Base-by-base conservation (phyloP, 805 yeast species). In the Kuraishia hungarica region DNA sequence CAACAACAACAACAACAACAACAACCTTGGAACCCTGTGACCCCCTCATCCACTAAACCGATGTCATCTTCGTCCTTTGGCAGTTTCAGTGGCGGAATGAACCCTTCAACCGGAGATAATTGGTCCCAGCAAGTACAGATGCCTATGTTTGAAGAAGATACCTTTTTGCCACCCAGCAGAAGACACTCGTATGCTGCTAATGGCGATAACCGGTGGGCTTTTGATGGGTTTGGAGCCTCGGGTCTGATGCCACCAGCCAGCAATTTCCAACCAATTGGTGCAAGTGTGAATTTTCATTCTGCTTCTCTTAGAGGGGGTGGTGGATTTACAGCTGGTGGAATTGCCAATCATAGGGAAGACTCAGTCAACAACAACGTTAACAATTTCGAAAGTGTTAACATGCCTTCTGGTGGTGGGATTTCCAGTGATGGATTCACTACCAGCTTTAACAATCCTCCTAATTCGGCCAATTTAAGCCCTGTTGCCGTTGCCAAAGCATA, bases 161-260 rank as follows among this genome's bases (percentile, higher is more conserved):
- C 22, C 11, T 48, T 51, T 39, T 17, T 52, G 13, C 53, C 53
- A 11, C 48, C 52, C 22, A 26, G 39, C 48, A 54, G 60, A 56
- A 54, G 60, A 43, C 60, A 58, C 50, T 58, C 60, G 13, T 56
- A 56, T 51, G 60, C 60, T 15, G 58, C 60, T 21, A 55, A 48
- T 20, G 57, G 60, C 26, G 60, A 57, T 28, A 55, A 48, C 46
- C 56, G 53, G 47, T 55, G 57, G 56, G 35, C 50, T n/a, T 22
- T 46, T 46, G 56, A 54, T 24, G 53, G 51, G 23, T 51, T 50
- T 4, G n/a, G 52, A 23, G 51, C 29, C 11, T 49, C 48, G 17
- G 53, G 55, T 21, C 23, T 53, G 4, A n/a, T 48, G 28, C 24
- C 54, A 22, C 46, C 54, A 21, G 39, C 56, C 20, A 21, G n/a